Evolutionary conservation across 176 grass and related monocot genomes (phyloP).

Genomic region (Luzula sylvatica): DNA sequence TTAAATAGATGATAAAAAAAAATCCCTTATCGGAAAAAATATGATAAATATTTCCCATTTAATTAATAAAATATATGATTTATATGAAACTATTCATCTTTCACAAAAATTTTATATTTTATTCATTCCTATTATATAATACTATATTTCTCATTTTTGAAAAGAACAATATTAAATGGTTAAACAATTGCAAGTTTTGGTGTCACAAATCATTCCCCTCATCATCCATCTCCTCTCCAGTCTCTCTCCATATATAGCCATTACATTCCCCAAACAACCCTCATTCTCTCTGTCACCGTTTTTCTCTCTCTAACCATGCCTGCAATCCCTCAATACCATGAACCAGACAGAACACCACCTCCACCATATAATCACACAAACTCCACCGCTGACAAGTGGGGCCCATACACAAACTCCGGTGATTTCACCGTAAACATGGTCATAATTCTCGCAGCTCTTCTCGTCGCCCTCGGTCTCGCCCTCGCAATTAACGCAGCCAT

Average conservation of each 20-base stretch:
- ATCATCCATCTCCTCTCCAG: background rate
- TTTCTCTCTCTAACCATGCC: slow-evolving; percentile 10
- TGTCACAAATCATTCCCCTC: too few relatives aligned
- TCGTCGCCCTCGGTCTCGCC: slow-evolving; percentile 15
- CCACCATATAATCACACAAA: background rate
- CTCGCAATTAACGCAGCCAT: slow-evolving; percentile 2
- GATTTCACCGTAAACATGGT: slow-evolving; percentile 33
- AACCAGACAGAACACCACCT: background rate
- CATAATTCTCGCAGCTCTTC: slow-evolving; percentile 26
- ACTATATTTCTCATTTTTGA: too few relatives aligned
- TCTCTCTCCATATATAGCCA: slow-evolving; percentile 3
- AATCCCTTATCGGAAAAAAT: too few relatives aligned
- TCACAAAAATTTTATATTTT: too few relatives aligned
- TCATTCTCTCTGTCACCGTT: background rate
- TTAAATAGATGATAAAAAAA: too few relatives aligned
- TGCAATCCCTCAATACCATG: background rate
- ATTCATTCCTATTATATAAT: too few relatives aligned
- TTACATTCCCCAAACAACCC: background rate
- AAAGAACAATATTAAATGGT: too few relatives aligned
- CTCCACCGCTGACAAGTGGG: slow-evolving; percentile 21
- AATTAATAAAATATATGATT: too few relatives aligned
- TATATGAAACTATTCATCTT: too few relatives aligned
- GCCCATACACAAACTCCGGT: slow-evolving; percentile 21
- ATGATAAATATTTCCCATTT: too few relatives aligned
- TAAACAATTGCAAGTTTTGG: too few relatives aligned